Base-by-base conservation (phyloP, 169 alveolate species). In the Babesia ovis region DNA sequence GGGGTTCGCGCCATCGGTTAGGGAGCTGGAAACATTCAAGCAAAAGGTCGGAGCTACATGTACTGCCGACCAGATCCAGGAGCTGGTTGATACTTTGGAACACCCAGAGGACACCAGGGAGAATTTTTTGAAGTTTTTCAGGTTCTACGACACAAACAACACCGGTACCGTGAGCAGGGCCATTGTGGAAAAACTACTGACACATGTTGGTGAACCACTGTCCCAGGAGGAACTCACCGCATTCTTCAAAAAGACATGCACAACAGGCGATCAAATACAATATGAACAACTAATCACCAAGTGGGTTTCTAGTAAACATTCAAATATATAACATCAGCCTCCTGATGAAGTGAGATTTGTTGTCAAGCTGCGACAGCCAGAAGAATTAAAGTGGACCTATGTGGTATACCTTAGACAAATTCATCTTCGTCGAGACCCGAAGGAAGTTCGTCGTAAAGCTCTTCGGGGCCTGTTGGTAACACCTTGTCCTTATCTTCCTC, bases 1-100 rank as follows among this genome's bases (percentile, higher is more conserved):
- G 87, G 87, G 87, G 1, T 70, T 34, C 71, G 87, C 87, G 8
- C 87, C 87, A 6, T 79, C 87, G 22, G 25, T 59, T 5, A 79
- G 73, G 31, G 87, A 79, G 37, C 3, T 79, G 62, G 43, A 60
- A 14, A 55, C 62, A 0, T 79, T 79, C 70, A 58, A 37, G 71
- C 56, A 57, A 12, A 71, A 50, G 32, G 43, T 53, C 46, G 83
- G 83, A 29, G 61, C 42, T 8, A 62, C 68, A 53, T 79, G 87
- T 37, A 64, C 43, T 16, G 32, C 68, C 31, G 72, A 50, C 3
- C 43, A 43, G 29, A 29, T 79, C 4, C 55, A 79, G 59, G 83
- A 41, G 54, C 64, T 79, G 16, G 42, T 68, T 20, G 54, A n/a
- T 41, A 70, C 74, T 2, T 56, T 79, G 27, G 84, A 45, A 8